Conservation (phyloP, 805 yeast genomes). For the Suhomyces emberorum region DNA sequence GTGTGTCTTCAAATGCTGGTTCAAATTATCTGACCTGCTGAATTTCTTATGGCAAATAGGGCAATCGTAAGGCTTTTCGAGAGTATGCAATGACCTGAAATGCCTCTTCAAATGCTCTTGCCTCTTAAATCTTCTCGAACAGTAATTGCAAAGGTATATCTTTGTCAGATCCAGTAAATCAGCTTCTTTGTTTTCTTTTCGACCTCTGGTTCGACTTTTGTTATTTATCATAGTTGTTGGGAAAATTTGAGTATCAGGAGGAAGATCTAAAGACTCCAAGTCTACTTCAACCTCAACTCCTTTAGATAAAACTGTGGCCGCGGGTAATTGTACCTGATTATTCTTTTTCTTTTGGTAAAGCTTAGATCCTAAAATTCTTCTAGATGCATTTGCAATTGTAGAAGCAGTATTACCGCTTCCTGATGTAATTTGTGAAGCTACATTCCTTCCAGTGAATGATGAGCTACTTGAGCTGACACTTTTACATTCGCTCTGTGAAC, state of each 20-base stretch:
- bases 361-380: constrained; percentile 39
- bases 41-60: constrained; percentile 59
- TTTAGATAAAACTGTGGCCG: constrained; percentile 19
- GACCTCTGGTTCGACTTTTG: constrained; percentile 50
- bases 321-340: constrained; percentile 6
- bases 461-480: constrained; percentile 14
- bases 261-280: constrained; percentile 37
- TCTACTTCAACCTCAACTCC: constrained; percentile 41
- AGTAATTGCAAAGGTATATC: constrained; percentile 60
- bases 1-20: constrained; percentile 65
- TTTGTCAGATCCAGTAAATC: constrained; percentile 49
- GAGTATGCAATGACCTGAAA: constrained; percentile 66
- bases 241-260: constrained; percentile 36
- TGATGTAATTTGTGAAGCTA: neutral
- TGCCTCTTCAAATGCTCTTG: constrained; percentile 79
- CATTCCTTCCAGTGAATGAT: neutral
- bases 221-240: constrained; percentile 32
- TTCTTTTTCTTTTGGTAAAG: constrained; percentile 29
- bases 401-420: neutral
- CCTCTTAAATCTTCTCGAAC: constrained; percentile 64
- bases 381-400: constrained; percentile 25
- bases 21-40: constrained; percentile 62
- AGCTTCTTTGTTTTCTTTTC: constrained; percentile 60
- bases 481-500: neutral
- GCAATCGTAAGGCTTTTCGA: constrained; percentile 69